A percentile compares a stretch with the other conserved stretches of the same genome.
Conservation (phyloP, 495 filamentous ascomycete species). For the Pseudotulostoma volvatum region DNA sequence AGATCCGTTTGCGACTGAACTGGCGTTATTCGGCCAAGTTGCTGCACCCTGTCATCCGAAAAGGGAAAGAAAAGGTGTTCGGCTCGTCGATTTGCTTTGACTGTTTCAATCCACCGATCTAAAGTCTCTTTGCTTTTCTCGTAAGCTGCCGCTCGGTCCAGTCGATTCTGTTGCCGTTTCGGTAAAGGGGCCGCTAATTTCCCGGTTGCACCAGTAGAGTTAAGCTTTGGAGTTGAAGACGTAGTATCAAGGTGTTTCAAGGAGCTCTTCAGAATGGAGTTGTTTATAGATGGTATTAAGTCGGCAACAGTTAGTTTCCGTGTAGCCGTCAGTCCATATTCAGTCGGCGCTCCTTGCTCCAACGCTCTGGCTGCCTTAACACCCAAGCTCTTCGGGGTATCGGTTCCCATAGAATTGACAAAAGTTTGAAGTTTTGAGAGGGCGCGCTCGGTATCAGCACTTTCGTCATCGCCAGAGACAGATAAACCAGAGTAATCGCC, state of each 20-base stretch:
- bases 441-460: slow-evolving; percentile 38
- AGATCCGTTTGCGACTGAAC: slow-evolving; percentile 56
- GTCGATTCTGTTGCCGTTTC: slow-evolving; percentile 74
- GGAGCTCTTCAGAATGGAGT: slow-evolving; percentile 61
- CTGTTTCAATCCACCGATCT: slow-evolving; percentile 81
- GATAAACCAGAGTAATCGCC: slow-evolving; percentile 34
- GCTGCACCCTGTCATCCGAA: slow-evolving; percentile 45
- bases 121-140: slow-evolving; percentile 84
- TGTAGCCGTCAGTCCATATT: slow-evolving; percentile 40
- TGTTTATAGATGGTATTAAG: slow-evolving; percentile 54
- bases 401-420: slow-evolving; percentile 48
- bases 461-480: slow-evolving; percentile 43
- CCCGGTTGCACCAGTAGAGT: slow-evolving; percentile 38
- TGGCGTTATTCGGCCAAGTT: slow-evolving; percentile 26
- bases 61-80: slow-evolving; percentile 89
- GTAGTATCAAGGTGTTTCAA: slow-evolving; percentile 45
- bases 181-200: slow-evolving; percentile 75
- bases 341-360: slow-evolving; percentile 38
- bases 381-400: slow-evolving; percentile 12
- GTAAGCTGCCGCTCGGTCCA: slow-evolving; percentile 74
- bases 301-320: slow-evolving; percentile 69
- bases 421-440: slow-evolving; percentile 50
- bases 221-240: slow-evolving; percentile 29
- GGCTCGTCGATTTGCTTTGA: slow-evolving; percentile 81
- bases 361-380: slow-evolving; percentile 19